Conservation (phyloP, 2,329 filamentous ascomycete genomes). For the Cercospora zeae-maydis region DNA sequence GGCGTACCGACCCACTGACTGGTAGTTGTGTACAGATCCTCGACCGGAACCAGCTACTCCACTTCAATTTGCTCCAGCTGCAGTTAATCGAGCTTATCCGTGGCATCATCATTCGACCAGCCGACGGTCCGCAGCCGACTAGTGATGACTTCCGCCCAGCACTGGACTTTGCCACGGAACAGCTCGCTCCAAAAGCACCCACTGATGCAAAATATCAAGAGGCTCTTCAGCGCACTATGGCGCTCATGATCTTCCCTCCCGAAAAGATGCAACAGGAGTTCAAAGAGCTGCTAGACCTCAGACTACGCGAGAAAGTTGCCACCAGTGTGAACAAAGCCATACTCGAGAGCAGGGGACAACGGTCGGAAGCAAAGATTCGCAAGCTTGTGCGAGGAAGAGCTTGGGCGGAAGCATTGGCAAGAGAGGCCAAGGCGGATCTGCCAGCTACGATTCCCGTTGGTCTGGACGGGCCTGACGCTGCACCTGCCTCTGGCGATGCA, state of each 20-base stretch:
- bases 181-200: conserved; percentile 82
- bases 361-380: conserved; percentile 76
- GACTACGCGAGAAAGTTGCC: conserved; percentile 78
- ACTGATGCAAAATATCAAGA: conserved; percentile 76
- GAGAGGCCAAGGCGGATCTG: conserved; percentile 42
- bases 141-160: conserved; percentile 78
- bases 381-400: conserved; percentile 75
- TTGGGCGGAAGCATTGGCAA: conserved; percentile 72
- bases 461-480: conserved; percentile 34
- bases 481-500: conserved; percentile 19
- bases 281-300: conserved; percentile 71
- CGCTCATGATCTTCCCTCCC: conserved; percentile 81
- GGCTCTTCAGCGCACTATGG: conserved; percentile 89
- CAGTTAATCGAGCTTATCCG: conserved; percentile 94
- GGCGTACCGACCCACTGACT: conserved; percentile 12
- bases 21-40: conserved; percentile 62
- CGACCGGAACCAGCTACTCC: conserved; percentile 74
- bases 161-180: conserved; percentile 79
- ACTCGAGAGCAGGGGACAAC: conserved; percentile 65
- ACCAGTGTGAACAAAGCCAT: conserved; percentile 87
- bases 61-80: conserved; percentile 84
- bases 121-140: conserved; percentile 42
- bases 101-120: conserved; percentile 47
- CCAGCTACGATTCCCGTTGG: conserved; percentile 43
- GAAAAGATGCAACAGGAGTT: conserved; percentile 74